Percentiles rank a stretch among this genome's conserved stretches.
Evolutionary conservation across 1,284 basidiomycete genomes (phyloP).

Genomic region (Moniliophthora roreri): DNA sequence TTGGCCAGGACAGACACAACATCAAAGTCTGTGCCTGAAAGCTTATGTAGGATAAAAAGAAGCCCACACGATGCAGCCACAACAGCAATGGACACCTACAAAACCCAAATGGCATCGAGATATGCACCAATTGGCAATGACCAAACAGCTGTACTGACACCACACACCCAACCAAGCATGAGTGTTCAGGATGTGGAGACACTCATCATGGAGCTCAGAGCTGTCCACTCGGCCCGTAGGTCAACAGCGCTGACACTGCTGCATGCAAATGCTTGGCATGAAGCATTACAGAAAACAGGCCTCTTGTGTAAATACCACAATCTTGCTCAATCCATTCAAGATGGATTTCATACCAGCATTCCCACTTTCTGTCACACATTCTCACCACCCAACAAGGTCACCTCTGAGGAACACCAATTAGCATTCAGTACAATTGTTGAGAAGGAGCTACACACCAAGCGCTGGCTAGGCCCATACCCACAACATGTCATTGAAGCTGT

Average conservation of each 20-base stretch:
- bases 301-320: constrained; percentile 8
- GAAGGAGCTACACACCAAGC: background rate
- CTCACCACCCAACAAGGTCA: constrained; percentile 1
- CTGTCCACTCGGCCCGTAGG: constrained; percentile 4
- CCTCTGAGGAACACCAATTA: background rate
- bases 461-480: constrained; percentile 13
- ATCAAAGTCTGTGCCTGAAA: constrained; percentile 15
- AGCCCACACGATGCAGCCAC: too few relatives aligned
- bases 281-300: background rate
- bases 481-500: constrained; percentile 9
- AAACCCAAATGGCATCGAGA: too few relatives aligned
- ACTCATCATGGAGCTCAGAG: constrained; percentile 9
- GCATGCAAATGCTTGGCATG: constrained; percentile 1
- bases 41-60: constrained; percentile 19
- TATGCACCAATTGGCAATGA: too few relatives aligned
- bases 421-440: background rate
- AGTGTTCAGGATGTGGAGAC: background rate
- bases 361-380: constrained; percentile 5
- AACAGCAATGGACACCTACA: too few relatives aligned
- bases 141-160: constrained; percentile 14
- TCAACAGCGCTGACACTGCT: constrained; percentile 1
- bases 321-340: constrained; percentile 1
- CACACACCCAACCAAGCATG: constrained; percentile 5
- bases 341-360: constrained; percentile 11
- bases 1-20: constrained; percentile 20